A percentile compares a stretch with the other conserved stretches of the same genome.
Conservation (phyloP, 768 basidiomycete species). For the Lactifluus rugatus region DNA sequence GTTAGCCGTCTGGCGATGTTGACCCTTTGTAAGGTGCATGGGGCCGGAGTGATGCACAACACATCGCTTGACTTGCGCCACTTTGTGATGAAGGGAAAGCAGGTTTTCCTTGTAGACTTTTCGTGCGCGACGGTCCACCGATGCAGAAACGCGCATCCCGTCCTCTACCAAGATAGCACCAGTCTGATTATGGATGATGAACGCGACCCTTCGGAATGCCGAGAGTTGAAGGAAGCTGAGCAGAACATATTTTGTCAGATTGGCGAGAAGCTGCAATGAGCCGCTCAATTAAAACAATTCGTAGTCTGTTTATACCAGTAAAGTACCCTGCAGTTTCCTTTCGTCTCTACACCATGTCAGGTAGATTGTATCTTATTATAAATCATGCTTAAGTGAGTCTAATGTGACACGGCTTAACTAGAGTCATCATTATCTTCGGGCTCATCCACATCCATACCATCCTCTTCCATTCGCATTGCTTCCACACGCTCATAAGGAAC, state of each 20-base stretch:
- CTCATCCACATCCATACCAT: slow-evolving; percentile 27
- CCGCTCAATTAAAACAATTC: too few species aligned
- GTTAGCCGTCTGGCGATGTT: slow-evolving; percentile 9
- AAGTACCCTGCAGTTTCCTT: not conserved
- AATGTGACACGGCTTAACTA: not conserved
- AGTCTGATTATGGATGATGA: not conserved
- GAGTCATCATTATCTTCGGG: slow-evolving; percentile 30
- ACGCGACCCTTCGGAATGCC: not conserved
- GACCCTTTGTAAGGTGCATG: slow-evolving; percentile 5
- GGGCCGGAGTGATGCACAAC: slow-evolving; percentile 4
- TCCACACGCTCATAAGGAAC: slow-evolving; percentile 58
- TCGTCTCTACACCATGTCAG: not conserved
- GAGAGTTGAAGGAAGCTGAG: not conserved
- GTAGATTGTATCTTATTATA: not conserved
- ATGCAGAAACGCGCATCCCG: not conserved
- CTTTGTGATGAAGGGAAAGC: slow-evolving; percentile 11
- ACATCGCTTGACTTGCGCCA: slow-evolving; percentile 3
- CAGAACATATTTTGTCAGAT: not conserved
- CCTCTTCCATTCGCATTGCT: slow-evolving; percentile 48
- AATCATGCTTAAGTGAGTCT: not conserved
- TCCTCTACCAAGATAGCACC: not conserved
- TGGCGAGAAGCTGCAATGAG: not conserved
- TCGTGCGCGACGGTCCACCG: not conserved
- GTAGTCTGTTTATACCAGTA: not conserved
- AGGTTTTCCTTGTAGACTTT: slow-evolving; percentile 8